phyloP scores from a whole-genome alignment of 129 eudicot species.

The Ambrosia artemisiifolia region DNA sequence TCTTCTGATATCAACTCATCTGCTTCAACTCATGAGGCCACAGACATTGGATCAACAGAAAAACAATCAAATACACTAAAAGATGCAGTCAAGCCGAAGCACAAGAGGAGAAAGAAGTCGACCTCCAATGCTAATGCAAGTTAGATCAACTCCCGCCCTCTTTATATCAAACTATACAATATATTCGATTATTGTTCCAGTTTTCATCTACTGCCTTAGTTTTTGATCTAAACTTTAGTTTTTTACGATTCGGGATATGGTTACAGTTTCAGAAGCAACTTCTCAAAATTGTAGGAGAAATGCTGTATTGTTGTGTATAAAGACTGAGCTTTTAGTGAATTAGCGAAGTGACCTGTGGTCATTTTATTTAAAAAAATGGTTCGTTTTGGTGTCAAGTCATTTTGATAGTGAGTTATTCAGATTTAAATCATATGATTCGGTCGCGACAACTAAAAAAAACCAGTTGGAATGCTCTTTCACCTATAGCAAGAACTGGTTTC shows the following conservation, averaged over 20 bases:
- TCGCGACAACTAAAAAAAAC: too few relatives aligned
- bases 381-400: neutral
- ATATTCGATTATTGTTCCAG: neutral
- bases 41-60: slow-evolving; percentile 19
- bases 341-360: neutral
- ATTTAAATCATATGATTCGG: neutral
- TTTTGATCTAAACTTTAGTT: neutral
- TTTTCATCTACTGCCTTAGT: slow-evolving; percentile 3
- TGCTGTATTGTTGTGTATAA: neutral
- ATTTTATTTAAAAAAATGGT: neutral
- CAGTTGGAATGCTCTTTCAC: too few relatives aligned
- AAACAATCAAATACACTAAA: slow-evolving; percentile 40
- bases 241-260: neutral
- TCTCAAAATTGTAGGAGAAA: neutral
- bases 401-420: neutral
- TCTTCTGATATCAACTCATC: slow-evolving; percentile 24
- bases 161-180: slow-evolving; percentile 2
- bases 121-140: slow-evolving; percentile 16
- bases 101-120: slow-evolving; percentile 58
- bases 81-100: slow-evolving; percentile 81
- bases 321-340: neutral
- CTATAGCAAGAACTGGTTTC: too few relatives aligned
- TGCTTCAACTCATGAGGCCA: slow-evolving; percentile 21
- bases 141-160: slow-evolving; percentile 3
- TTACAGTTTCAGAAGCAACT: neutral